These are phyloP conservation scores for Poa pratensis DNA, from an alignment of 176 grass and related monocot species.

Conservation along the genomic window DNA sequence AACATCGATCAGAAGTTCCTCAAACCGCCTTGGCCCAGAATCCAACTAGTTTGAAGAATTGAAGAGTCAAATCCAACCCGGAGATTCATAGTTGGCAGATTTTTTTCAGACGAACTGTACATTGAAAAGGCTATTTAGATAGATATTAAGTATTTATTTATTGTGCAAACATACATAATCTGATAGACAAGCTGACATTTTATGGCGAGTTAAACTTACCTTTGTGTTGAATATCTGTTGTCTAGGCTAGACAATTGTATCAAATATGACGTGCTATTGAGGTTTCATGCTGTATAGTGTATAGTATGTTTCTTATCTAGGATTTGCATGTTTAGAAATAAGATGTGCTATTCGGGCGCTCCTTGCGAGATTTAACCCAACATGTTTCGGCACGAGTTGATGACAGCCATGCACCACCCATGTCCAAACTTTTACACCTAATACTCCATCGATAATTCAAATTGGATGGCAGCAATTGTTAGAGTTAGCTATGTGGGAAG, in stretches of 20 bases:
- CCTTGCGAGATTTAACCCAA: too few relatives aligned
- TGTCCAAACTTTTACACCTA: background rate
- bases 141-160: background rate
- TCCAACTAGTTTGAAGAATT: background rate
- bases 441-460: background rate
- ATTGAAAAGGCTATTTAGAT: background rate
- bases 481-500: too few relatives aligned
- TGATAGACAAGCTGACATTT: background rate
- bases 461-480: background rate
- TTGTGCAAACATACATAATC: background rate
- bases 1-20: background rate
- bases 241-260: background rate
- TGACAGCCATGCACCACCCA: background rate
- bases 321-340: too few relatives aligned
- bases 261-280: constrained; percentile 13
- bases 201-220: background rate
- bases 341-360: too few relatives aligned
- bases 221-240: background rate
- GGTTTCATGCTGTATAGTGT: background rate
- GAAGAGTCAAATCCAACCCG: background rate
- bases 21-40: background rate
- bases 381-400: background rate
- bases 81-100: background rate
- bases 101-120: background rate
- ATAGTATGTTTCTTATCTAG: background rate